Base-by-base conservation (phyloP, 73 alveolate species). In the Loxodes magnus region DNA sequence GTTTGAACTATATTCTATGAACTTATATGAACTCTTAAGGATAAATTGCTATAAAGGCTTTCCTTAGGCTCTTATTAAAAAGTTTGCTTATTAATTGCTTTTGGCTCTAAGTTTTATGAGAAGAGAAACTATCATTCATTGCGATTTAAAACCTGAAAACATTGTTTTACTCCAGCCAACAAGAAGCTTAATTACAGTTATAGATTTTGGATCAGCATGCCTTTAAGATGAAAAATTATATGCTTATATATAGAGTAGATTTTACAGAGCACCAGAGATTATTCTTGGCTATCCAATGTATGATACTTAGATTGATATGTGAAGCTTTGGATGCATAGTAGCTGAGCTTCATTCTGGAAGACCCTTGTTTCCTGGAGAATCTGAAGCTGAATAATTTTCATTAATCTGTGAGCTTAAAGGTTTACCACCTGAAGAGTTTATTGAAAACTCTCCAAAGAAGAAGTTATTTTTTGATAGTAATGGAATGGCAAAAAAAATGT, bases 231-330 rank as follows among this genome's bases (percentile, higher is more conserved):
- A 71, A 56, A 30, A 71, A 30, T 50, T 79, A n/a, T 79, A 84
- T 46, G 79, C 92, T 7, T 84, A 90, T 53, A 87, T 91, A 7
- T 82, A 91, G 55, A 74, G 94, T 37, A 64, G 98, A 61, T 88
- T 73, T 64, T 91, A 91, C 63, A 51, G 98, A 64, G 95, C 97
- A 5, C 98, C 98, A 17, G 98, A 91, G 61, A 88, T 91, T 6
- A 91, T 91, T 50, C 79, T 91, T 24, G 98, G 98, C 6, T 64
- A 84, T 50, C 78, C 84, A 21, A 83, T 82, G 53, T 80, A 92
- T 24, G 27, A 37, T n/a, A 78, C 81, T 23, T 87, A 87, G 7
- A 91, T 87, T 27, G 98, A 91, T 79, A 87, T 91, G 82, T 91
- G 98, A 96, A 73, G 94, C 34, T 79, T 91, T 41, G 98, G 90